These are phyloP conservation scores for Fraxinus ornus DNA, from an alignment of 305 asterid species.

Conservation along the genomic window DNA sequence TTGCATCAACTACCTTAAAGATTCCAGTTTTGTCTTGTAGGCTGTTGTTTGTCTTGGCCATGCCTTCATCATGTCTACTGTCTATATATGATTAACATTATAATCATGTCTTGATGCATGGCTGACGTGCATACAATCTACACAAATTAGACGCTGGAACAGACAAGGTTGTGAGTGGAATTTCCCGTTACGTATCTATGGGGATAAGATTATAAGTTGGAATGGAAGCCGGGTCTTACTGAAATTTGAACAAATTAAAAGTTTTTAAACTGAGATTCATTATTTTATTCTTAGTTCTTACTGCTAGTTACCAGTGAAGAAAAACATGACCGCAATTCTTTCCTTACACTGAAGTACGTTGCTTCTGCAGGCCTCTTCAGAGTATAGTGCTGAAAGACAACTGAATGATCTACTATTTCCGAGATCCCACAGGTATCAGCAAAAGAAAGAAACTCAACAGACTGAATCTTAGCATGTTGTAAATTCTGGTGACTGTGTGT, in stretches of 20 bases:
- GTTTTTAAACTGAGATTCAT: background rate
- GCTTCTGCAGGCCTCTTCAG: slow-evolving; percentile 79
- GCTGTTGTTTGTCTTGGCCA: background rate
- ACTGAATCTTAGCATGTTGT: slow-evolving; percentile 48
- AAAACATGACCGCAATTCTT: background rate
- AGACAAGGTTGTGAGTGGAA: background rate
- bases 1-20: background rate
- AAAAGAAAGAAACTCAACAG: slow-evolving; percentile 78
- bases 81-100: background rate
- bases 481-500: slow-evolving; percentile 20
- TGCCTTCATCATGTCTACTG: background rate
- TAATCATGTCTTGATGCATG: background rate
- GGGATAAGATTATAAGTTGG: background rate
- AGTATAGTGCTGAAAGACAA: slow-evolving; percentile 89
- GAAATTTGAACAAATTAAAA: background rate
- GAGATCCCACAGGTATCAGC: slow-evolving; percentile 61
- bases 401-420: slow-evolving; percentile 76
- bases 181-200: background rate
- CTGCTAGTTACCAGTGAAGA: background rate
- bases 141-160: background rate
- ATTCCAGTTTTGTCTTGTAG: background rate
- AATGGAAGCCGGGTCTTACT: background rate
- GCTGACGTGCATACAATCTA: background rate
- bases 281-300: background rate
- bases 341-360: background rate